Conservation (phyloP, 805 yeast species). For the Lachancea mirantina region DNA sequence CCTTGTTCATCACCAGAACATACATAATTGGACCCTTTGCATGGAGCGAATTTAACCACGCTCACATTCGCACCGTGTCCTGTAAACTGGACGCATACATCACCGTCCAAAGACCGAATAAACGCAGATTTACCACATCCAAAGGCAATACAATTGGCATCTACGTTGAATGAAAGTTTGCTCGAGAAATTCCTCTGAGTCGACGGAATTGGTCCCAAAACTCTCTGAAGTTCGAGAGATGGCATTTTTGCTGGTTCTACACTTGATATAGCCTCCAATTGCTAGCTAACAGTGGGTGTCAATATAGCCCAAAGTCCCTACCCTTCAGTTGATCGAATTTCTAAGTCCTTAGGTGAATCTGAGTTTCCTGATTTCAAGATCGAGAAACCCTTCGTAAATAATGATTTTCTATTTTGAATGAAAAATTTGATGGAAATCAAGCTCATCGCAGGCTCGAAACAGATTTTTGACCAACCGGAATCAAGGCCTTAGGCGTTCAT, state of each 20-base stretch:
- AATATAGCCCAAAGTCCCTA: no score
- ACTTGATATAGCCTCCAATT: slow-evolving; percentile 1
- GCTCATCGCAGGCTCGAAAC: no score
- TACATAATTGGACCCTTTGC: slow-evolving; percentile 65
- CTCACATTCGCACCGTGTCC: slow-evolving; percentile 66
- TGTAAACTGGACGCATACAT: slow-evolving; percentile 56
- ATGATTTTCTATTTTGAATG: no score
- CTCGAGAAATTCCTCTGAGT: slow-evolving; percentile 64
- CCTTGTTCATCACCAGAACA: slow-evolving; percentile 95
- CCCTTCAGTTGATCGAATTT: no score
- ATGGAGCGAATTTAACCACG: slow-evolving; percentile 78
- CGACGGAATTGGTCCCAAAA: slow-evolving; percentile 71
- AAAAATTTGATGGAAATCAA: no score
- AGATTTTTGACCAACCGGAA: no score
- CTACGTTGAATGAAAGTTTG: slow-evolving; percentile 67
- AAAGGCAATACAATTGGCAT: slow-evolving; percentile 67
- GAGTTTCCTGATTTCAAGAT: no score
- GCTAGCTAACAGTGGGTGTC: no score
- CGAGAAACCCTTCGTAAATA: no score
- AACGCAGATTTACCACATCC: slow-evolving; percentile 75
- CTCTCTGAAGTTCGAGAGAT: slow-evolving; percentile 23
- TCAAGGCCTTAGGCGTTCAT: no score
- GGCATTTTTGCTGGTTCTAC: slow-evolving; percentile 12
- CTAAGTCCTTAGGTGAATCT: no score
- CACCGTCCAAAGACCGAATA: slow-evolving; percentile 56